Base-by-base conservation (phyloP, 1,284 basidiomycete genomes). In the Ceratobasidium sp. region DNA sequence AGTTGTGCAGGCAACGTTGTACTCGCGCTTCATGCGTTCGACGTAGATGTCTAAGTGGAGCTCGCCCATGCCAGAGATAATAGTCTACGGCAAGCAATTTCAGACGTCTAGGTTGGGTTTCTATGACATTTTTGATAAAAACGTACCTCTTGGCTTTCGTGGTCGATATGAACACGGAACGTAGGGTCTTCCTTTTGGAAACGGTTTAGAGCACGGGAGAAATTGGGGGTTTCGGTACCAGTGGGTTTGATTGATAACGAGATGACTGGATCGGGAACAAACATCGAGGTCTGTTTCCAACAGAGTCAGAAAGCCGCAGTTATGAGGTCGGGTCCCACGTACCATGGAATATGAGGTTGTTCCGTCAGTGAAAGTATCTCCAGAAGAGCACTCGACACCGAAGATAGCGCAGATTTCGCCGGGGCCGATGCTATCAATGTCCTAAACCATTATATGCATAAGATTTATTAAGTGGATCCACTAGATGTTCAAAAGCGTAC, bases 321-420 rank as follows among this genome's bases (percentile, higher is more conserved):
- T 59, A 27, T 69, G 17, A 31, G 60, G 48, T 33, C 11, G 11
- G 6, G 6, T 14, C 63, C 76, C 29, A 78, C 90, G 54, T 62
- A 94, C 95, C 96, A 98, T 97, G 0, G 95, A 94, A 83, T 90
- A 95, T 48, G 86, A 90, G 0, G 93, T 92, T 3, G 91, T 89
- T 15, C 96, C 96, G 82, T 97, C 96, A 0, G 95, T 99, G 84
- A 99, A 99, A 0, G 98, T 99, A 84, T 99, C 98, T 48, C 98
- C 98, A 19, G 95, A 96, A 0, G 97, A 96, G 83, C 98, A 99
- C 79, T 99, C 98, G 63, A 99, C 96, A 81, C 98, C 98, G 79
- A 99, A 99, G 85, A 98, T 99, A 69, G 98, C 98, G 81, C 98
- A 99, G 78, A 99, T 99, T 86, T 99, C 98, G 73, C 98, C 98